Percentiles rank a stretch among this genome's conserved stretches.
These are phyloP conservation scores for Pichia ethanolica DNA, from an alignment of 805 yeast genomes.

Conservation along the genomic window DNA sequence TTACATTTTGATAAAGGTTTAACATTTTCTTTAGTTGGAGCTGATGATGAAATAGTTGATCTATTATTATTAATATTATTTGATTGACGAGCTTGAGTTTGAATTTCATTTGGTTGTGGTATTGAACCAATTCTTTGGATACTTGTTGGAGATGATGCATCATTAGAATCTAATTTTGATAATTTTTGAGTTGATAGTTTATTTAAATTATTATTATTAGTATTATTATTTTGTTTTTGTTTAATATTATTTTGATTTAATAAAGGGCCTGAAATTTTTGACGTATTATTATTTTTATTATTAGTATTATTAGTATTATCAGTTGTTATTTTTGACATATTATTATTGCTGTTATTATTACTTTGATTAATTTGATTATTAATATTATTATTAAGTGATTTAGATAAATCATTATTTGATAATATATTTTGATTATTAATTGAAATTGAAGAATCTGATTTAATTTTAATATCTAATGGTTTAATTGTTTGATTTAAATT, in stretches of 20 bases:
- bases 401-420: constrained; percentile 5
- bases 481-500: constrained; percentile 1
- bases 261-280: no score
- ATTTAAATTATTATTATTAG: background rate
- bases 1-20: constrained; percentile 36
- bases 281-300: no score
- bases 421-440: constrained; percentile 18
- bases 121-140: background rate
- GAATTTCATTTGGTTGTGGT: constrained; percentile 6
- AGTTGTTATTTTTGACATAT: no score
- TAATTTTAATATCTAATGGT: constrained; percentile 15
- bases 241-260: background rate
- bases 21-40: constrained; percentile 10
- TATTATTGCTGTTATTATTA: background rate
- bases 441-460: constrained; percentile 20
- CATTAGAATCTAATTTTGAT: background rate
- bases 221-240: background rate
- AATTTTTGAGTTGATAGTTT: background rate
- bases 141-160: background rate
- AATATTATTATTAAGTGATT: background rate
- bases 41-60: constrained; percentile 13
- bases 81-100: constrained; percentile 6
- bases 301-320: background rate
- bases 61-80: background rate
- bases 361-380: background rate